Percentiles rank a stretch among this genome's conserved stretches.
Conservation (phyloP, 2,329 filamentous ascomycete species). For the Trichoderma sp. region DNA sequence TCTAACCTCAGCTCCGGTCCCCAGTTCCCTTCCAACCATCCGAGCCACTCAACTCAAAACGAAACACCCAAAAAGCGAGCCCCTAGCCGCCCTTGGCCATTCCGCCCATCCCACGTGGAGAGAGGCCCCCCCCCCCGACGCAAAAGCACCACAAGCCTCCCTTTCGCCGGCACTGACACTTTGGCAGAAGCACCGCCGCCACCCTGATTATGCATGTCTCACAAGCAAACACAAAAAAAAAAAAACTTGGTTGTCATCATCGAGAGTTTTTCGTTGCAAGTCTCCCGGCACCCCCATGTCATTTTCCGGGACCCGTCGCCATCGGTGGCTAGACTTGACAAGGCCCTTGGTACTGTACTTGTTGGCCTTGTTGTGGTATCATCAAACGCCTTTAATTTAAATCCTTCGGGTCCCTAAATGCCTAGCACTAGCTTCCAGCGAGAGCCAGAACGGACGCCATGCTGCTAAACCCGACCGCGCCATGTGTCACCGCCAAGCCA, state of each 20-base stretch:
- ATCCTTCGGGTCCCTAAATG: not conserved
- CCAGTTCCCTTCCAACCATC: not conserved
- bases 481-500: not conserved
- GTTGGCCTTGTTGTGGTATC: not conserved
- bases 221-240: no score
- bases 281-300: not conserved
- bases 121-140: not conserved
- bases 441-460: not conserved
- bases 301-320: not conserved
- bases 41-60: constrained; percentile 7
- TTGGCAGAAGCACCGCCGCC: not conserved
- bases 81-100: not conserved
- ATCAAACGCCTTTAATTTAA: not conserved
- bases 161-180: not conserved
- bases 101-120: constrained; percentile 8
- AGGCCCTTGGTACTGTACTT: no score
- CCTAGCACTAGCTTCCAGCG: not conserved
- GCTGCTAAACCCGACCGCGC: not conserved
- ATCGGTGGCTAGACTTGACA: not conserved
- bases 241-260: no score
- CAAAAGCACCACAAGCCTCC: not conserved
- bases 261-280: not conserved
- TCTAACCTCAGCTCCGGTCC: constrained; percentile 8
- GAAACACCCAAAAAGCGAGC: not conserved
- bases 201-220: constrained; percentile 11